phyloP scores from a whole-genome alignment of 441 rosid species.

The Metrosideros polymorpha region DNA sequence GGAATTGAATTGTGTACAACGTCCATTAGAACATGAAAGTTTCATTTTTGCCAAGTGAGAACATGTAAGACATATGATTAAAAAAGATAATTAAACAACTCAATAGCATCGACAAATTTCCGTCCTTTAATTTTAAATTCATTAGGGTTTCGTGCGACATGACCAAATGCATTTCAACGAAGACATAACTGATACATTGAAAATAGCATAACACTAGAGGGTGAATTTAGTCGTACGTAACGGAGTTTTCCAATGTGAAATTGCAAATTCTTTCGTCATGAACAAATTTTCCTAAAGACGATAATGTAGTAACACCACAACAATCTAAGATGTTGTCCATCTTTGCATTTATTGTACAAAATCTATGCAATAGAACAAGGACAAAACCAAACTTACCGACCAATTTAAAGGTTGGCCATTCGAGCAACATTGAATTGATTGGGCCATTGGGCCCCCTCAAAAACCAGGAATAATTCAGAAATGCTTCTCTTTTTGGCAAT shows the following conservation, averaged over 20 bases:
- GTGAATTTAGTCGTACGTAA: accelerated
- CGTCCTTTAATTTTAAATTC: accelerated
- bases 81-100: background rate
- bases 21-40: background rate
- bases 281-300: background rate
- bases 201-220: background rate
- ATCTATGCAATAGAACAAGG: background rate
- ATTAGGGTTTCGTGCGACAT: accelerated
- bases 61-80: background rate
- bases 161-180: accelerated
- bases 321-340: background rate
- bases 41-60: accelerated
- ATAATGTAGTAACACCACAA: background rate
- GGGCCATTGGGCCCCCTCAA: background rate
- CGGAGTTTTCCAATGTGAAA: accelerated
- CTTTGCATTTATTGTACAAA: background rate
- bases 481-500: background rate
- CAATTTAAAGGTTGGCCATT: background rate
- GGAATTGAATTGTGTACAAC: background rate
- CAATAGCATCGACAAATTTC: background rate
- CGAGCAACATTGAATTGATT: background rate
- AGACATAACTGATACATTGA: background rate
- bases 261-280: background rate
- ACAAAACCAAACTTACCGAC: background rate
- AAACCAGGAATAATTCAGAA: background rate